Evolutionary conservation across 176 grass and related monocot species (phyloP).

Genomic region (Puya raimondii): DNA sequence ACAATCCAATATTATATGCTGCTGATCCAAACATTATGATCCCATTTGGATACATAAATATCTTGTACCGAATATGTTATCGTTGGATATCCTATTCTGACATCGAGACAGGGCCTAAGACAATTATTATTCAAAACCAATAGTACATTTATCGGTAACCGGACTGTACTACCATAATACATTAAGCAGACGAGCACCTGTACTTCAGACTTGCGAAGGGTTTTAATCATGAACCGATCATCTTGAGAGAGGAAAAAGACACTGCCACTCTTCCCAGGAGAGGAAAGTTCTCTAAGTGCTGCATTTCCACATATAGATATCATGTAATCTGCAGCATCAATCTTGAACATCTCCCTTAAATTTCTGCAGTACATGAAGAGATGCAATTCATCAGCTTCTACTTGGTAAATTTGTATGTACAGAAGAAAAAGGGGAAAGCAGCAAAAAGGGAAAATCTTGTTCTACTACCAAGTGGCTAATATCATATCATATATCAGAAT

Average conservation of each 20-base stretch:
- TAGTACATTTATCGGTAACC: not conserved
- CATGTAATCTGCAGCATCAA: slow-evolving; percentile 99
- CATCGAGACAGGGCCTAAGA: no score
- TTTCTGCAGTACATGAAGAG: slow-evolving; percentile 40
- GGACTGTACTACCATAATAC: slow-evolving; percentile 1
- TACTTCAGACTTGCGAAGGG: slow-evolving; percentile 97
- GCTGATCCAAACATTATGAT: no score
- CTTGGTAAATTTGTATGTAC: no score
- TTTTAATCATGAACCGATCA: slow-evolving; percentile 98
- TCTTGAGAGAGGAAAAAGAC: slow-evolving; percentile 99
- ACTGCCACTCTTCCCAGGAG: slow-evolving; percentile 97
- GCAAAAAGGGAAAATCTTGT: no score
- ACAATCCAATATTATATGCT: no score
- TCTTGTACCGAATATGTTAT: no score
- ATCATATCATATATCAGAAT: not conserved
- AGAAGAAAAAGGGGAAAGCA: no score
- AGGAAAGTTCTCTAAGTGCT: slow-evolving; percentile 89
- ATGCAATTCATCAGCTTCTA: not conserved
- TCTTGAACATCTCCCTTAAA: slow-evolving; percentile 98
- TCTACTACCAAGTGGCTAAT: not conserved
- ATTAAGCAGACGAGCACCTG: slow-evolving; percentile 46
- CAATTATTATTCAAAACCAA: not conserved
- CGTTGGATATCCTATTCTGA: no score
- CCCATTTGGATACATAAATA: no score
- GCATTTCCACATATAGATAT: slow-evolving; percentile 93